Evolutionary conservation across 768 basidiomycete species (phyloP), one percentile per base, ranked within the genome.

Genomic region (Lentinula detonsa): DNA sequence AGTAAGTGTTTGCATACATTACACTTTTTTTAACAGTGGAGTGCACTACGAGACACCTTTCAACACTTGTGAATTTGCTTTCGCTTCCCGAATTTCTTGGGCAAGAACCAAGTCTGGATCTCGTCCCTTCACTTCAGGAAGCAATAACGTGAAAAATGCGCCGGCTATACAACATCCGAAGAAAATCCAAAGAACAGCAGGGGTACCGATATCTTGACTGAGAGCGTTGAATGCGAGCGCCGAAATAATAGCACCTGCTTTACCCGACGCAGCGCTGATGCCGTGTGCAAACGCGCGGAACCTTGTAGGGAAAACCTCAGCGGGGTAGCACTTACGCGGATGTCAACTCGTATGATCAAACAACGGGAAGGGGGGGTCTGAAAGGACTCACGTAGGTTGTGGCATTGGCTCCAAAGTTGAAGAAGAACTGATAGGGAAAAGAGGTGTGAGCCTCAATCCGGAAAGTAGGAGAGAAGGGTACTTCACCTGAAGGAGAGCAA

Each of bases 351-450:
- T 42, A 31, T n/a, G n/a, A n/a, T 37, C 31, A 15, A 51, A 51
- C 13, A 39, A 7, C 28, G 16, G 16, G 42, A 52, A n/a, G 23
- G 11, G 23, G 23, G 23, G 31, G 10, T 40, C 18, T 2, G 21
- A 13, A 13, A 23, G 59, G 0, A 67, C 72, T 57, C 66, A 84
- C 80, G 58, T 81, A 85, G 62, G 84, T 81, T 5, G 83, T 85
- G 80, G 83, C 74, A 68, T 90, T 90, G 3, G 87, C 86, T 18
- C 90, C 89, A 66, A 90, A 91, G 74, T 91, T 90, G 78, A 90
- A 90, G 78, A 90, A 89, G 76, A 89, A 89, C 77, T 85, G 62
- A 0, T 62, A 33, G 28, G 11, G 15, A 7, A 15, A 45, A 3
- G 15, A 56, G 21, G 39, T 40, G 23, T 15, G 55, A 63, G 7